These are phyloP conservation scores for Tulasnella sp. DNA, from an alignment of 768 basidiomycete genomes.

Conservation along the genomic window DNA sequence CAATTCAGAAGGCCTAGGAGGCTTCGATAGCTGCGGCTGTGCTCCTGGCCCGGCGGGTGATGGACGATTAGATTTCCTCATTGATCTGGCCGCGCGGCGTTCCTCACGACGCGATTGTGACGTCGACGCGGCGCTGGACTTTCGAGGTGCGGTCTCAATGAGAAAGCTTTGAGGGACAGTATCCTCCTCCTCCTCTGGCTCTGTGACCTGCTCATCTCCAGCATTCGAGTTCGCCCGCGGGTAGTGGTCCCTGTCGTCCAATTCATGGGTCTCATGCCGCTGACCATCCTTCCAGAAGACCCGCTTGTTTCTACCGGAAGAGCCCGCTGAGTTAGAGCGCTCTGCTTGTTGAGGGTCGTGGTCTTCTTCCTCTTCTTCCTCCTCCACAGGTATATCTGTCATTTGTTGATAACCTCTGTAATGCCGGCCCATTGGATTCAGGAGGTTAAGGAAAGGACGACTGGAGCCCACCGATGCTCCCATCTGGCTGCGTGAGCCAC, in stretches of 20 bases:
- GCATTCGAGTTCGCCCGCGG: background rate
- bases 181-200: constrained; percentile 46
- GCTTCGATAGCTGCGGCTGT: constrained; percentile 35
- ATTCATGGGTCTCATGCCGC: background rate
- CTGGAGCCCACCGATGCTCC: constrained; percentile 5
- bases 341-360: constrained; percentile 4
- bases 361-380: constrained; percentile 42
- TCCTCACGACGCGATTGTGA: constrained; percentile 5
- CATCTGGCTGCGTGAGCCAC: constrained; percentile 6
- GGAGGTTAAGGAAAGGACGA: constrained; percentile 68
- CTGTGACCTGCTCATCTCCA: background rate
- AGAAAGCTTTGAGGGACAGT: constrained; percentile 81
- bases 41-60: background rate
- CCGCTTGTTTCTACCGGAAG: too few relatives aligned
- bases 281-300: background rate
- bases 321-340: background rate
- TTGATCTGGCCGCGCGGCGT: background rate
- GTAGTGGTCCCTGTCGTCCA: background rate
- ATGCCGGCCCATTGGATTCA: constrained; percentile 66
- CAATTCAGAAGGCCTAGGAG: constrained; percentile 57
- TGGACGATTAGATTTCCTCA: background rate
- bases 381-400: constrained; percentile 58
- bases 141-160: constrained; percentile 41
- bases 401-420: constrained; percentile 71
- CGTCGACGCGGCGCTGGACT: constrained; percentile 25